phyloP scores from a whole-genome alignment of 2,329 filamentous ascomycete species.

The Drechslerella coelobrocha region DNA sequence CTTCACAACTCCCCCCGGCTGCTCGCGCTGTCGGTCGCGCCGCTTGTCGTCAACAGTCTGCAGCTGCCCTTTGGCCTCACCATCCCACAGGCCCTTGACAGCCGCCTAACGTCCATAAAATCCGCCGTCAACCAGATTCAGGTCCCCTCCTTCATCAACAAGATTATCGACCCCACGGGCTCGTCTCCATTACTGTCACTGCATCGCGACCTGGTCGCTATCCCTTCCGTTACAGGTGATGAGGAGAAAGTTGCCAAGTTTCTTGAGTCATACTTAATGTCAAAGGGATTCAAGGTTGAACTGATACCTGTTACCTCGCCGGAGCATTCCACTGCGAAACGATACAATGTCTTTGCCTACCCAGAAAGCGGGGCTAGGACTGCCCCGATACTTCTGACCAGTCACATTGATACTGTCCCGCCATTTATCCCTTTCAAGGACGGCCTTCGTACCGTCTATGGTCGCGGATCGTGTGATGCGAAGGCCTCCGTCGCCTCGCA shows the following conservation, averaged over 20 bases:
- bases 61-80: slow-evolving; percentile 46
- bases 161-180: slow-evolving; percentile 46
- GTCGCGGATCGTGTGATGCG: slow-evolving; percentile 76
- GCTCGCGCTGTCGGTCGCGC: slow-evolving; percentile 36
- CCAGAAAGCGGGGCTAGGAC: slow-evolving; percentile 61
- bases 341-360: slow-evolving; percentile 81
- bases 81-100: slow-evolving; percentile 25
- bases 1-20: slow-evolving; percentile 39
- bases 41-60: slow-evolving; percentile 37
- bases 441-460: slow-evolving; percentile 65
- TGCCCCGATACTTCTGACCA: slow-evolving; percentile 72
- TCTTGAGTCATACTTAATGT: slow-evolving; percentile 70
- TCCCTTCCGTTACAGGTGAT: slow-evolving; percentile 73
- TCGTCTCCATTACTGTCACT: slow-evolving; percentile 68
- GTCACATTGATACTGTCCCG: slow-evolving; percentile 81
- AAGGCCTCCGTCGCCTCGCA: slow-evolving; percentile 76
- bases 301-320: slow-evolving; percentile 62
- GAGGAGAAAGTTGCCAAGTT: slow-evolving; percentile 74
- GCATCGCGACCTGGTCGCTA: slow-evolving; percentile 76
- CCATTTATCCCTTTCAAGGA: slow-evolving; percentile 72
- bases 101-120: slow-evolving; percentile 29
- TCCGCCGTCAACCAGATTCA: slow-evolving; percentile 31
- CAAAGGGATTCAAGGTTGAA: slow-evolving; percentile 69
- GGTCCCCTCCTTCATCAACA: slow-evolving; percentile 42
- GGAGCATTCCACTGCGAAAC: slow-evolving; percentile 56